Base-by-base conservation (phyloP, 495 filamentous ascomycete genomes). In the Staphylotrichum tortipilum region DNA sequence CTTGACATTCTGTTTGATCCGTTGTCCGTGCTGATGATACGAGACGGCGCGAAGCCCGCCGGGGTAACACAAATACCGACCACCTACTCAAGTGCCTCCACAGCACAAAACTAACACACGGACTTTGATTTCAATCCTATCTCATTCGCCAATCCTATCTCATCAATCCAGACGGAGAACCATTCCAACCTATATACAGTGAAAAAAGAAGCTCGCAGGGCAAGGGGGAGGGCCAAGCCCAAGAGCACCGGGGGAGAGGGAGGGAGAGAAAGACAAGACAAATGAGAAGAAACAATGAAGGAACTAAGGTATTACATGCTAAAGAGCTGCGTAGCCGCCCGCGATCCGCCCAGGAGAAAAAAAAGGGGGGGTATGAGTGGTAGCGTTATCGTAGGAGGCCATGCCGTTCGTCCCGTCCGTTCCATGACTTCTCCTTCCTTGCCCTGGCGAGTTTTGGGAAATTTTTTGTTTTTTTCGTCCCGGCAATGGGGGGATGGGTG, bases 281-380 rank as follows among this genome's bases (percentile, higher is more conserved):
- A 50, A 38, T 21, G 30, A 48, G 39, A 50, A 52, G 47, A 56
- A 49, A 52, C 50, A 54, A 53, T 31, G 54, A 54, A 56, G 39
- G 31, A 63, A 62, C 61, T 58, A 50, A 70, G 67, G 63, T 71
- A 74, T 71, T 74, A 74, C 67, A 73, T 66, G 71, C 66, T 69
- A 66, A 68, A 67, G 64, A 69, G 67, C 56, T 61, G 50, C 56
- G 34, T 44, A 55, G 54, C 52, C 51, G 52, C 55, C 49, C 46
- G 52, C 49, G 48, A 64, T 54, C 53, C 55, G 54, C 58, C 49
- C 47, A 55, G 52, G 60, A 49, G 52, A 59, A 58, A 52, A 55
- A 54, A n/a, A n/a, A n/a, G n/a, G n/a, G n/a, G n/a, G 54, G 59
- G 67, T 58, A 66, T 68, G 60, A 64, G 63, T 64, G 24, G 59